Base-by-base conservation (phyloP, 2,329 filamentous ascomycete genomes). In the Huntiella decipiens region DNA sequence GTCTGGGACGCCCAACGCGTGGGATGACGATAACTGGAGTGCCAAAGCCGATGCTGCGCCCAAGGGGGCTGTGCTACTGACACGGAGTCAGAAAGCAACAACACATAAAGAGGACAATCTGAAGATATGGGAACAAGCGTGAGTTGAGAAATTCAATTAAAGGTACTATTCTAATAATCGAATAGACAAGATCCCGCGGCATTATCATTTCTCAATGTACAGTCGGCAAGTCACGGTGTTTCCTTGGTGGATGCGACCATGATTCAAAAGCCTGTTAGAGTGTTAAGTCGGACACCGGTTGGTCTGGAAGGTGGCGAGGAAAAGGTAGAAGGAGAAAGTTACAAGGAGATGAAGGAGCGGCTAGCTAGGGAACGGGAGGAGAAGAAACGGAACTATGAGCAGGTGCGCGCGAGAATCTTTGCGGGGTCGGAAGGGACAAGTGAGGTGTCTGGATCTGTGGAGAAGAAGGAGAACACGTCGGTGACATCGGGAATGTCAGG, bases 1-100 rank as follows among this genome's bases (percentile, higher is more conserved):
- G 16, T 38, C 42, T 54, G 12, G 61, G 16, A 60, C 79, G 49
- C 78, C 82, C 34, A 75, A 86, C 59, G 87, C 85, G 15, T 95
- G 88, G 88, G 85, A 88, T 32, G 71, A 93, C 55, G 82, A 91
- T 55, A 83, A 94, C 56, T 96, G 87, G 86, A 83, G 88, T 59
- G 63, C 66, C 4, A 72, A 81, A 57, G 84, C 82, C 48, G 85
- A 93, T 59, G 69, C 58, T 48, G 54, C 60, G 37, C 58, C 64
- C 16, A 57, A 60, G 41, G 28, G 12, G 38, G 38, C 17, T 49
- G 47, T 38, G 15, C 19, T 32, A 41, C 41, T 1, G 38, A 41
- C 15, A 34, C 32, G 31, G 12, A 17, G 43, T 57, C 60, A 13
- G 61, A 63, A 53, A 59, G 59, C 39, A 61, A 61, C 38, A 60